These are phyloP conservation scores for Exophiala viscosa DNA, from an alignment of 2,329 filamentous ascomycete species.

Conservation along the genomic window DNA sequence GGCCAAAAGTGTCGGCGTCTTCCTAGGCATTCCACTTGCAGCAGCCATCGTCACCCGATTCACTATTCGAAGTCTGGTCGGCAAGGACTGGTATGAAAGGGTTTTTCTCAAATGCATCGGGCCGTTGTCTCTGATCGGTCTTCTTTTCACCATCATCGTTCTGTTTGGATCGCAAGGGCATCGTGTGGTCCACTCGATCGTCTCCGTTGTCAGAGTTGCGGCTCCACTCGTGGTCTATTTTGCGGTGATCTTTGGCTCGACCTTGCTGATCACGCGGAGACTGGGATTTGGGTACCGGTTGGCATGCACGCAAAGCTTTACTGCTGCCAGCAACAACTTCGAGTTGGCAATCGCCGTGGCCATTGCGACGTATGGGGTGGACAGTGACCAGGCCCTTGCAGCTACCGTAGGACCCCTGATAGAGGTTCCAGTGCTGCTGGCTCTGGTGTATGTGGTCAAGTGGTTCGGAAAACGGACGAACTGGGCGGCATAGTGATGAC, in stretches of 20 bases:
- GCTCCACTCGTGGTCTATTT: constrained; percentile 83
- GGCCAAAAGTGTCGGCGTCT: constrained; percentile 76
- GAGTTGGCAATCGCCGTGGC: constrained; percentile 87
- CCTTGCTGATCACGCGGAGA: constrained; percentile 58
- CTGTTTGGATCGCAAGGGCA: constrained; percentile 78
- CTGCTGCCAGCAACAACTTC: constrained; percentile 88
- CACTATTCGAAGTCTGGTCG: constrained; percentile 51
- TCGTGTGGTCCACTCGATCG: constrained; percentile 76
- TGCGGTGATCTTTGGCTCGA: constrained; percentile 66
- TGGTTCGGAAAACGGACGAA: constrained; percentile 34
- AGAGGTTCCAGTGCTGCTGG: constrained; percentile 77
- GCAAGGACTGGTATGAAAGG: constrained; percentile 61
- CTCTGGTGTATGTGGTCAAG: constrained; percentile 69
- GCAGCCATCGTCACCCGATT: constrained; percentile 76
- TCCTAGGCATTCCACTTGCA: constrained; percentile 77
- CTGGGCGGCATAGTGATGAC: constrained; percentile 6
- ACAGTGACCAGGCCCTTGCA: constrained; percentile 76
- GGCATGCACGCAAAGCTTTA: constrained; percentile 75
- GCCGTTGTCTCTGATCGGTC: constrained; percentile 74
- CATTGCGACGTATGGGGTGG: constrained; percentile 71
- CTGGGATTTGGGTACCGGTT: constrained; percentile 72
- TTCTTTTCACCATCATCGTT: constrained; percentile 82
- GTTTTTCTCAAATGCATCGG: constrained; percentile 67
- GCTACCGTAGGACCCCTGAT: constrained; percentile 80
- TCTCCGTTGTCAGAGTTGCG: constrained; percentile 74